A percentile compares a stretch with the other conserved stretches of the same genome.
These are phyloP conservation scores for Schizopora paradoxa DNA, from an alignment of 1,284 basidiomycete species.

Conservation along the genomic window DNA sequence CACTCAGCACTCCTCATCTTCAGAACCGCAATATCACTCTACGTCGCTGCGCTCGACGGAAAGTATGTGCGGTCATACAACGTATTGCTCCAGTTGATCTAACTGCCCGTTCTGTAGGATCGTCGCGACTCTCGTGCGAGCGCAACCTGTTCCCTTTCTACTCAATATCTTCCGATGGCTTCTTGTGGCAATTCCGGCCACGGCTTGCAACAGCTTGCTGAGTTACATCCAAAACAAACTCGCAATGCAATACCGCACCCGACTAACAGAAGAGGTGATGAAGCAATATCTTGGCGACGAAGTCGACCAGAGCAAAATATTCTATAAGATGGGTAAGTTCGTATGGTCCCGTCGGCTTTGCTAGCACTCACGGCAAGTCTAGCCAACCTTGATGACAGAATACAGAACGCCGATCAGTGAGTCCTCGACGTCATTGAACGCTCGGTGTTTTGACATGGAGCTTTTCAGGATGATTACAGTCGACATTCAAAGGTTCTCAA, in stretches of 20 bases:
- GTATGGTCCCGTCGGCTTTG: not conserved
- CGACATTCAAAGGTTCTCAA: constrained; percentile 92
- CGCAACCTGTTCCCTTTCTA: constrained; percentile 76
- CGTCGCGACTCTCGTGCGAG: constrained; percentile 92
- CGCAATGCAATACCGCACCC: constrained; percentile 86
- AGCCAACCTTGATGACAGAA: constrained; percentile 91
- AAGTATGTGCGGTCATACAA: constrained; percentile 48
- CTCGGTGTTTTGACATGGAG: constrained; percentile 12
- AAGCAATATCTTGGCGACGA: constrained; percentile 79
- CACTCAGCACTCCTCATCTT: constrained; percentile 87
- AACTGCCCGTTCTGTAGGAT: constrained; percentile 49
- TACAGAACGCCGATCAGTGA: constrained; percentile 96
- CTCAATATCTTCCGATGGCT: constrained; percentile 88
- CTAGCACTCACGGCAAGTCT: constrained; percentile 11
- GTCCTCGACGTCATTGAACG: not conserved
- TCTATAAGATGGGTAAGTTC: constrained; percentile 83
- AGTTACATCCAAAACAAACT: constrained; percentile 93
- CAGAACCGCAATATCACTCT: constrained; percentile 88
- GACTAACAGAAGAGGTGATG: constrained; percentile 82
- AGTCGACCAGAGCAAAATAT: constrained; percentile 69
- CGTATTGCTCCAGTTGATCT: constrained; percentile 7
- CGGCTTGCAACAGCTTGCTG: constrained; percentile 96
- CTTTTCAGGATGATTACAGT: constrained; percentile 81
- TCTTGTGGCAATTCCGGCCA: constrained; percentile 90
- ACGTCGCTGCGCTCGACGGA: constrained; percentile 92